phyloP scores from a whole-genome alignment of 371 early-diverging fungal genomes.

The Mortierella sp. region DNA sequence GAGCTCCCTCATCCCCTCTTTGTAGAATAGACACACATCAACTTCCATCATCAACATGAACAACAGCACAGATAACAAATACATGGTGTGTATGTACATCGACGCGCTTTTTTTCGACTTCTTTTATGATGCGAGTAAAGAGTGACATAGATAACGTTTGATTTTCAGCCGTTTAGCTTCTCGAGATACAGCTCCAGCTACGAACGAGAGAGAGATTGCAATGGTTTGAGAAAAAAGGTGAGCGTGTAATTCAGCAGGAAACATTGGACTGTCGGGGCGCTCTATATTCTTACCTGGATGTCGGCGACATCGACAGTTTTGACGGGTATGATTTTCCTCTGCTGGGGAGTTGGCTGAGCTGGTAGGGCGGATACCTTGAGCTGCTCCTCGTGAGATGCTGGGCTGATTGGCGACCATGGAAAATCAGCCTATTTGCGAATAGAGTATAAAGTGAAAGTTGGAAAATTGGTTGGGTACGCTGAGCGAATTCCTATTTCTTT shows the following conservation, averaged over 20 bases:
- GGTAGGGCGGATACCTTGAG: slow-evolving; percentile 25
- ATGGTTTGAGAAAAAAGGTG: neutral
- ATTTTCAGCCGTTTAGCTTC: slow-evolving; percentile 3
- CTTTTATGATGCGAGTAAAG: neutral
- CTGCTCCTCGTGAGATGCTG: slow-evolving; percentile 14
- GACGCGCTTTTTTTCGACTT: neutral
- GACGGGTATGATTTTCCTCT: slow-evolving; percentile 45
- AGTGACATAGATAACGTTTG: neutral
- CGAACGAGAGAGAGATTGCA: neutral
- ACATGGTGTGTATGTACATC: neutral
- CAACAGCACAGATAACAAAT: neutral
- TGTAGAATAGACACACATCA: slow-evolving; percentile 28
- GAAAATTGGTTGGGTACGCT: neutral
- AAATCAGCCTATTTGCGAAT: slow-evolving; percentile 25
- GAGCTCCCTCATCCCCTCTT: slow-evolving; percentile 54
- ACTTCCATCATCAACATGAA: neutral
- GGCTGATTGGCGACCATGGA: slow-evolving; percentile 44
- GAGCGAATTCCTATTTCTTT: neutral
- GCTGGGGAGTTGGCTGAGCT: neutral
- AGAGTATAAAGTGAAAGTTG: neutral
- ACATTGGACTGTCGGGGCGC: too few relatives aligned
- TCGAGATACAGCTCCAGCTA: slow-evolving; percentile 40
- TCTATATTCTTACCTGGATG: slow-evolving; percentile 39
- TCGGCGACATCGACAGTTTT: slow-evolving; percentile 43
- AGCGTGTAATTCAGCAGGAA: neutral